A percentile compares a stretch with the other conserved stretches of the same genome.
Conservation (phyloP, 306 rosid genomes). For the Gynostemma pentaphyllum region DNA sequence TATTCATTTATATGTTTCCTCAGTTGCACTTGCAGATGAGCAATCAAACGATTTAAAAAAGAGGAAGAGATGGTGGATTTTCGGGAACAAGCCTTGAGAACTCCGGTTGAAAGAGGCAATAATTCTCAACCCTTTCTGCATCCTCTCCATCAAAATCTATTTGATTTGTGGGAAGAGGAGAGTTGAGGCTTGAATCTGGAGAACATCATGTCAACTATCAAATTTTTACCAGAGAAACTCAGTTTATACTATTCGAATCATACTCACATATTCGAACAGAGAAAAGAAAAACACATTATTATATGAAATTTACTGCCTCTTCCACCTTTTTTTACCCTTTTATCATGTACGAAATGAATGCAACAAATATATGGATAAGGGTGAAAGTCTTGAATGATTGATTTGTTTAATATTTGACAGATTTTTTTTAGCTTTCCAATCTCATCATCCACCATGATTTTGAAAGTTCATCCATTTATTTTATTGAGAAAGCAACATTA, state of each 20-base stretch:
- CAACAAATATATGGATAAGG: too few species aligned
- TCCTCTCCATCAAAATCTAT: too few species aligned
- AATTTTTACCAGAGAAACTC: neutral
- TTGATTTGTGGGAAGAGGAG: too few species aligned
- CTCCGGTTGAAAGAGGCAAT: neutral
- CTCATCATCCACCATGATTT: too few species aligned
- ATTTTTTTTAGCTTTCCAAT: too few species aligned
- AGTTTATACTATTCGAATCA: neutral
- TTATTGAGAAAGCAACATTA: too few species aligned
- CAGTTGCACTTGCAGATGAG: slow-evolving; percentile 21
- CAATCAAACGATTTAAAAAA: slow-evolving; percentile 44
- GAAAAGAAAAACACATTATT: neutral
- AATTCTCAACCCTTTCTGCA: neutral
- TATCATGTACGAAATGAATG: neutral
- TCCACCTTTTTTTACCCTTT: neutral
- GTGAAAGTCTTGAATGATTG: too few species aligned
- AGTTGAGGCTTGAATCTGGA: too few species aligned
- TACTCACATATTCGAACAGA: neutral
- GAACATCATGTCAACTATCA: neutral
- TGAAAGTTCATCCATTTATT: too few species aligned
- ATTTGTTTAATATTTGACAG: neutral
- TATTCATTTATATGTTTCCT: slow-evolving; percentile 12
- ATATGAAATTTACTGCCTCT: neutral
- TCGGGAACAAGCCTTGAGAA: slow-evolving; percentile 42
- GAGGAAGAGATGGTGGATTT: slow-evolving; percentile 77